Base-by-base conservation (phyloP, 495 filamentous ascomycete species). In the Hypoxylon lienhwacheense region DNA sequence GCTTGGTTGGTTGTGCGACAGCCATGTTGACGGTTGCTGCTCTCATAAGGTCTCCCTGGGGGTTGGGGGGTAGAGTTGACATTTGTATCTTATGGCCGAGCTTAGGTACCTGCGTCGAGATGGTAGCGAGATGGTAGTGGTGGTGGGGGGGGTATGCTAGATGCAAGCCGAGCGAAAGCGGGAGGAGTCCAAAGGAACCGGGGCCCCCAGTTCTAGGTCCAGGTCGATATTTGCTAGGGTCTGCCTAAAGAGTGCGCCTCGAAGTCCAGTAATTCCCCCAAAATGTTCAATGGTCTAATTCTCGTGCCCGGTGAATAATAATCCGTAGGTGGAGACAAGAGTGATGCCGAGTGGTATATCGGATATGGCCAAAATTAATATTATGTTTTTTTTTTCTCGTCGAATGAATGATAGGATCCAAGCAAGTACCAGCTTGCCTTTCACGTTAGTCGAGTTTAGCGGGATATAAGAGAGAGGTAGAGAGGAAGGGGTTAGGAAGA, bases 1-100 rank as follows among this genome's bases (percentile, higher is more conserved):
- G 61, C 65, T 82, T 82, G 48, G 72, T 66, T 14, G 76, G 63
- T 70, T 76, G 74, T 68, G 79, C 69, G 59, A 78, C 71, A 55
- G 78, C 78, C 79, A 82, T 82, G 66, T 74, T 72, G 73, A 78
- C 76, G 71, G 74, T 70, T 59, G 77, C 66, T 73, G 75, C 67
- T 72, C 74, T 77, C 74, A 73, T 72, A 56, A 70, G 63, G 51
- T 72, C 68, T 57, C 71, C 71, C 49, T 73, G 73, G 66, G 75
- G 66, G 70, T 74, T 80, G 74, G 78, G 76, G 79, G 78, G 72
- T 71, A 72, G 73, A 69, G 71, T 74, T 76, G 79, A 76, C 78
- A 82, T 82, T 81, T 82, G 79, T 82, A 82, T 70, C 65, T 68
- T 70, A 55, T 64, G 60, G 49, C 57, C 50, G 39, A 61, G 45